Evolutionary conservation across 768 basidiomycete species (phyloP).

Genomic region (Naganishia onofrii): DNA sequence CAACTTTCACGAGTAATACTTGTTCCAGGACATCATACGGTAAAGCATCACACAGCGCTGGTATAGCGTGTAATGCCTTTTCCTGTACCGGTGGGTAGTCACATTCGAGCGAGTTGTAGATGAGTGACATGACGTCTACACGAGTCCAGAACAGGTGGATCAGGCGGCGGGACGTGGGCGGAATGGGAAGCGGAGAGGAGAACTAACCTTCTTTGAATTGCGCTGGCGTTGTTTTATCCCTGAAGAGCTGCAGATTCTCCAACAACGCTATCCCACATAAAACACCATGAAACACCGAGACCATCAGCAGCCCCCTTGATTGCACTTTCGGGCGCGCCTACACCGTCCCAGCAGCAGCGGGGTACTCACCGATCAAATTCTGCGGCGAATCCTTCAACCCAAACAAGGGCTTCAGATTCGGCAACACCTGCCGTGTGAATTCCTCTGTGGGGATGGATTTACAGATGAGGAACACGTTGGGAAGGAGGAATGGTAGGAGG

Average conservation of each 20-base stretch:
- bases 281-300: too few species aligned
- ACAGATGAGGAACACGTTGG: conserved; percentile 90
- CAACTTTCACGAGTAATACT: conserved; percentile 84
- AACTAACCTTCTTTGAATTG: conserved; percentile 83
- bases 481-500: conserved; percentile 88
- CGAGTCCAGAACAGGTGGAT: background rate
- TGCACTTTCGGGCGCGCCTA: conserved; percentile 15
- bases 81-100: conserved; percentile 92
- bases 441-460: conserved; percentile 70
- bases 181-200: background rate
- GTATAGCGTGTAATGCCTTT: conserved; percentile 76
- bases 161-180: background rate
- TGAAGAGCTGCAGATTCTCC: conserved; percentile 81
- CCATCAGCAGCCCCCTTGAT: background rate
- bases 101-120: conserved; percentile 94
- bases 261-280: conserved; percentile 58
- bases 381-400: conserved; percentile 90
- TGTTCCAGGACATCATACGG: conserved; percentile 93
- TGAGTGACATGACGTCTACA: conserved; percentile 87
- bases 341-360: too few species aligned
- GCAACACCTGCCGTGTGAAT: conserved; percentile 74
- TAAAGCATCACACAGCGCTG: conserved; percentile 83
- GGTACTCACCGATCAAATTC: conserved; percentile 58
- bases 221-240: conserved; percentile 79
- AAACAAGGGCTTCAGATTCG: conserved; percentile 85